Evolutionary conservation across 306 rosid genomes (phyloP), one percentile per base, ranked within the genome.

Genomic region (Carpinus fangiana): DNA sequence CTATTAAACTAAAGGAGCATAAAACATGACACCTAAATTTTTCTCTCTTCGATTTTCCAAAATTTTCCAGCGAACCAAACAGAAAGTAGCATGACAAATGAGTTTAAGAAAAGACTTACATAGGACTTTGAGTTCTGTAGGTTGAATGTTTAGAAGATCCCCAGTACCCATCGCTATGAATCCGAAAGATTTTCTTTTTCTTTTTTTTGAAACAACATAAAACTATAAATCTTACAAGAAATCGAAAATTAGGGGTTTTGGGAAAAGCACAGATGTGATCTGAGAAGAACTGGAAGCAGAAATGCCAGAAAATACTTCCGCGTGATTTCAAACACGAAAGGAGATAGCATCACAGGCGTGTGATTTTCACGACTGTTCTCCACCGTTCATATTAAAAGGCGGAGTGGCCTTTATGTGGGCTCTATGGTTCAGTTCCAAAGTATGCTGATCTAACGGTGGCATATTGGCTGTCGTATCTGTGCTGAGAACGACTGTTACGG

Each of bases 41-140:
- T 3, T 52, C 41, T 72, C 1, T 7, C 14, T 45, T 55, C 50
- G 7, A 47, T 18, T 76, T 43, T 28, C 47, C 28, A 1, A 20
- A 61, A 43, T 13, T 59, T 45, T 68, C 69, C 4, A n/a, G 5
- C 14, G 11, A 71, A 71, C 34, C 73, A 70, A 71, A 71, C 60
- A 23, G 28, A 51, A 43, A 34, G 12, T 14, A 4, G 26, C 2
- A 7, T 2, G 13, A 59, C 28, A 59, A 5, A 43, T 20, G n/a
- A 74, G 20, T 55, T 12, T 2, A 6, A 43, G 54, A 12, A 23
- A 20, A 26, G 34, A 20, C 84, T 56, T 73, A 87, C 88, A 70
- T 73, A 73, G 83, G 84, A 84, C 82, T 82, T 82, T 84, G 86
- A 87, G 90, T 79, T 87, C 87, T 41, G 82, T 23, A 10, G 90